These are phyloP conservation scores for Talaromyces sp. DNA, from an alignment of 2,329 filamentous ascomycete genomes.

Conservation along the genomic window DNA sequence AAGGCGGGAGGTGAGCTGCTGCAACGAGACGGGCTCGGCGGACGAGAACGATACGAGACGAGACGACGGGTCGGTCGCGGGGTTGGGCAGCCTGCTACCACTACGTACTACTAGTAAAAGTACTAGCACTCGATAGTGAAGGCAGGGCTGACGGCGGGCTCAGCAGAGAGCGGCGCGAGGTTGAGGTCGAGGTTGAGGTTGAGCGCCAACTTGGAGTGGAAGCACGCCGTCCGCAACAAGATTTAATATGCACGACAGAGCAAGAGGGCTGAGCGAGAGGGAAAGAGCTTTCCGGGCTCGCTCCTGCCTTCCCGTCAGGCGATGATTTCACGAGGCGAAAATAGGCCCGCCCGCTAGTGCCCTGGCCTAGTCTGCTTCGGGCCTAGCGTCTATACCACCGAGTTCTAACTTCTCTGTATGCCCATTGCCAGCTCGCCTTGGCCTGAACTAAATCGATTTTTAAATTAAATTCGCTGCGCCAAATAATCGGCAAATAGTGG, in stretches of 20 bases:
- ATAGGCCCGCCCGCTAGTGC: not conserved
- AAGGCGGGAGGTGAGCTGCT: slow-evolving; percentile 5
- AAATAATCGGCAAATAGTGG: too few species aligned
- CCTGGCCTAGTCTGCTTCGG: not conserved
- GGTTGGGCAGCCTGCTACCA: not conserved
- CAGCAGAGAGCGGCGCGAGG: too few species aligned
- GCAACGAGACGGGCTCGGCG: not conserved
- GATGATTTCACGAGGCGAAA: not conserved
- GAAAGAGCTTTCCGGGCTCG: not conserved
- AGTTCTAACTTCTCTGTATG: too few species aligned
- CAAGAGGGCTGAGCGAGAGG: not conserved
- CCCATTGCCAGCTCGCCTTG: not conserved
- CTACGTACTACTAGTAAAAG: too few species aligned
- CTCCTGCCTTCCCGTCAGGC: not conserved
- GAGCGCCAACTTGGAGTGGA: not conserved
- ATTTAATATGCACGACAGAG: too few species aligned
- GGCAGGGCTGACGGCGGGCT: too few species aligned
- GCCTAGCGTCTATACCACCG: not conserved
- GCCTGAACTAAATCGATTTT: not conserved
- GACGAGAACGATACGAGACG: not conserved
- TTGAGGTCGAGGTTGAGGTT: too few species aligned
- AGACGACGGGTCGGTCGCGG: not conserved
- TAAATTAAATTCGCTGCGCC: not conserved
- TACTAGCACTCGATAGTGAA: too few species aligned
- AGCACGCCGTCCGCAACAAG: not conserved